These are phyloP conservation scores for Leucoagaricus sp. DNA, from an alignment of 1,284 basidiomycete genomes.

Conservation along the genomic window DNA sequence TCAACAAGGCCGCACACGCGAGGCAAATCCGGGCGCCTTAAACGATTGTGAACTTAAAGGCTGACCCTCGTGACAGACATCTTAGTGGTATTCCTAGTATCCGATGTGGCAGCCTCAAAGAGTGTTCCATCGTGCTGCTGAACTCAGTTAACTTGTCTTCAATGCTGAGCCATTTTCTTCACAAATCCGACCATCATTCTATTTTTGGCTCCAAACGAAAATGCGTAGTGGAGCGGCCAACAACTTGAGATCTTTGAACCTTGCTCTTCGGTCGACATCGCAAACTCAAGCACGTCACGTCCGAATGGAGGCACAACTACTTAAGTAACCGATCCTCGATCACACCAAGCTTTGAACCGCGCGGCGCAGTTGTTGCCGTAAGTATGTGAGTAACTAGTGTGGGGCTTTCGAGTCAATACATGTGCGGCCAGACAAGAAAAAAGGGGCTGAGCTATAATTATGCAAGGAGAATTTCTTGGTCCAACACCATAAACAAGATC, in stretches of 20 bases:
- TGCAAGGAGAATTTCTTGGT: not conserved
- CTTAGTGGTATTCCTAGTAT: not conserved
- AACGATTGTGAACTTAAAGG: no score
- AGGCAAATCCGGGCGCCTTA: slow-evolving; percentile 2
- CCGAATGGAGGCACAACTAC: not conserved
- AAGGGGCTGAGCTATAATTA: not conserved
- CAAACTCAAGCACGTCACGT: no score
- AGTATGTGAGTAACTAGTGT: no score
- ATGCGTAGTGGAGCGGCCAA: no score
- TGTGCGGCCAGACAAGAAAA: not conserved
- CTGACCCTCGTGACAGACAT: not conserved
- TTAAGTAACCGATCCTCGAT: not conserved
- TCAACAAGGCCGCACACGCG: slow-evolving; percentile 3
- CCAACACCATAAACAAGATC: not conserved
- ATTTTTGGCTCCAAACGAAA: no score
- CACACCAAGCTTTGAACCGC: not conserved
- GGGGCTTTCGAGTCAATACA: not conserved
- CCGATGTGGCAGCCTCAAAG: not conserved
- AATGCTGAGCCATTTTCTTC: not conserved
- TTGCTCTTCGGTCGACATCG: no score
- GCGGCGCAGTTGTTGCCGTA: not conserved
- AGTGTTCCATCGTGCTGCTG: not conserved
- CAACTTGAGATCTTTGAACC: no score
- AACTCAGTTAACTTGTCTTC: not conserved
- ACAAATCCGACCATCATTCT: no score